Evolutionary conservation across 768 basidiomycete species (phyloP).

Genomic region (Phlebiopsis gigantea): DNA sequence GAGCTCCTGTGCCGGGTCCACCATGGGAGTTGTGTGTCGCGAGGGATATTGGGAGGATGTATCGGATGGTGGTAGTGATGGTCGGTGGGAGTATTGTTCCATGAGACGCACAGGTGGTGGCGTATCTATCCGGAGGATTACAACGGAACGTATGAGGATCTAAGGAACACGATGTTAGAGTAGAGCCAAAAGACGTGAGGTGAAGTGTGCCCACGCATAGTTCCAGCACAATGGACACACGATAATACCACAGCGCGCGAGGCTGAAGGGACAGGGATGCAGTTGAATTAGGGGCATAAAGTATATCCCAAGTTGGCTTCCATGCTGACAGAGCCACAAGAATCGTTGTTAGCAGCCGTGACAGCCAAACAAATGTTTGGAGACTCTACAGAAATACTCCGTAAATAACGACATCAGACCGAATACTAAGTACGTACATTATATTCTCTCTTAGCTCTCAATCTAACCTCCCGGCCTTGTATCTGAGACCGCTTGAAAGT

Average conservation of each 20-base stretch:
- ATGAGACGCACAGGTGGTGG: conserved; percentile 71
- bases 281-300: conserved; percentile 24
- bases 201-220: conserved; percentile 40
- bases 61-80: conserved; percentile 13
- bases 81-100: conserved; percentile 43
- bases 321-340: conserved; percentile 40
- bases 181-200: background rate
- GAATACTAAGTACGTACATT: conserved; percentile 38
- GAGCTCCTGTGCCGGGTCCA: conserved; percentile 47
- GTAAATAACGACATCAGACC: background rate
- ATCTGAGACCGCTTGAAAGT: conserved; percentile 50
- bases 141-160: conserved; percentile 48
- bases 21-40: conserved; percentile 37
- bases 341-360: conserved; percentile 45
- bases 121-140: conserved; percentile 56
- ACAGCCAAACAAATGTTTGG: conserved; percentile 56
- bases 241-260: conserved; percentile 41
- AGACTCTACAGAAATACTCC: conserved; percentile 40
- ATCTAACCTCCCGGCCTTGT: conserved; percentile 68
- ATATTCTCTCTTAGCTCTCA: conserved; percentile 59
- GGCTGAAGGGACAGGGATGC: background rate
- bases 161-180: conserved; percentile 21
- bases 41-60: conserved; percentile 23
- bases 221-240: conserved; percentile 44
- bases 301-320: conserved; percentile 33